phyloP scores from a whole-genome alignment of 352 stramenopile genomes.

The Globisporangium heterothallicum region DNA sequence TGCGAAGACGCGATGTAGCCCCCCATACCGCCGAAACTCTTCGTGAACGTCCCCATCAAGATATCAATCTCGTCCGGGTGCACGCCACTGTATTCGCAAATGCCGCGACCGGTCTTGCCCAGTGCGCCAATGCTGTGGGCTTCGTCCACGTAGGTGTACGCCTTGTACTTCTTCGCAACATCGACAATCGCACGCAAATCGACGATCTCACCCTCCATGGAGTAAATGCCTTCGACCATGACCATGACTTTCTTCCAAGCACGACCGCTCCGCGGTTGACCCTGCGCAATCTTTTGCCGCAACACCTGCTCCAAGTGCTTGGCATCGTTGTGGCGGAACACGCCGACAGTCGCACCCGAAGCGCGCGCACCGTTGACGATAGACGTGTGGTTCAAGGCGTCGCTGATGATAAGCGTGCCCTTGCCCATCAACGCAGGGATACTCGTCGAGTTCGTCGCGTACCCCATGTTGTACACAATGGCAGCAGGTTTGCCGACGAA shows the following conservation, averaged over 20 bases:
- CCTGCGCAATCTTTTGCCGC: slow-evolving; percentile 37
- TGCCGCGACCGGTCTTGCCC: slow-evolving; percentile 84
- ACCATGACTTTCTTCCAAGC: slow-evolving; percentile 96
- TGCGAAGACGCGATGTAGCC: slow-evolving; percentile 90
- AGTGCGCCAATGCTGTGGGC: slow-evolving; percentile 94
- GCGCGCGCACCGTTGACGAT: slow-evolving; percentile 94
- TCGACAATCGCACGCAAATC: slow-evolving; percentile 85
- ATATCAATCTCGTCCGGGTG: slow-evolving; percentile 91
- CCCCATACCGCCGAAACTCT: slow-evolving; percentile 93
- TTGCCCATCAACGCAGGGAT: slow-evolving; percentile 90
- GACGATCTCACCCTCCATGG: slow-evolving; percentile 95
- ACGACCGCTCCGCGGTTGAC: slow-evolving; percentile 82
- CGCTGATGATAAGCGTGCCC: slow-evolving; percentile 91
- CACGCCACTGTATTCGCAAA: slow-evolving; percentile 86
- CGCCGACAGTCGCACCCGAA: slow-evolving; percentile 85
- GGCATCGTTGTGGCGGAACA: slow-evolving; percentile 95
- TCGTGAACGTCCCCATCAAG: slow-evolving; percentile 96
- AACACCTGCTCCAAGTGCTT: slow-evolving; percentile 85
- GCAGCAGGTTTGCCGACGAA: slow-evolving; percentile 94
- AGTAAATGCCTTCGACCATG: slow-evolving; percentile 94
- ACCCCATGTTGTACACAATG: slow-evolving; percentile 96
- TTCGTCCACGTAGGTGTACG: slow-evolving; percentile 94
- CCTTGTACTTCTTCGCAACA: slow-evolving; percentile 92
- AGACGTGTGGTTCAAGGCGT: slow-evolving; percentile 96
- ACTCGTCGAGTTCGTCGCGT: slow-evolving; percentile 94